These are phyloP conservation scores for Caryopteris hybrid DNA, from an alignment of 305 asterid species.

Conservation along the genomic window DNA sequence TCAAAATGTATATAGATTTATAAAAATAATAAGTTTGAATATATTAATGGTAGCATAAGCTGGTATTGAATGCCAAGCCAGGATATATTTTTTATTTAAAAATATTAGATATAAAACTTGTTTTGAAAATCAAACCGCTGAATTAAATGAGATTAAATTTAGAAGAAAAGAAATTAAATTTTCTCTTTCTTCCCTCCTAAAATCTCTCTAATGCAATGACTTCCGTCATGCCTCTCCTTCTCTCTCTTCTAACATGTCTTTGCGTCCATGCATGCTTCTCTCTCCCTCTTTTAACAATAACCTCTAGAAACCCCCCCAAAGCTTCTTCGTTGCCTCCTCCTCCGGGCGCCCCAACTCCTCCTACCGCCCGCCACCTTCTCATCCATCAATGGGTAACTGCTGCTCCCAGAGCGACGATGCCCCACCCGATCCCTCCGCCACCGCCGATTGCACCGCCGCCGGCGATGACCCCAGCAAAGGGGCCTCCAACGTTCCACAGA, in stretches of 20 bases:
- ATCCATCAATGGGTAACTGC: slow-evolving; percentile 39
- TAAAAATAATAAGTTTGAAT: too few relatives aligned
- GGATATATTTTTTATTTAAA: too few relatives aligned
- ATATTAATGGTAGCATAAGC: too few relatives aligned
- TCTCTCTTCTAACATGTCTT: slow-evolving; percentile 2
- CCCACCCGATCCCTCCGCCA: slow-evolving; percentile 8
- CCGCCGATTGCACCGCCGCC: neutral
- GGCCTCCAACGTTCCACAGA: neutral
- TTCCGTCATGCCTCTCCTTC: neutral
- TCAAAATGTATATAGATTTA: too few relatives aligned
- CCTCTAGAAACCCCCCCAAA: slow-evolving; percentile 14
- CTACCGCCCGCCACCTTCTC: neutral
- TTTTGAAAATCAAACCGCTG: neutral
- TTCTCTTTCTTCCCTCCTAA: slow-evolving; percentile 16
- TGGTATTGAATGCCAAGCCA: too few relatives aligned
- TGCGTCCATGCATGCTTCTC: slow-evolving; percentile 24
- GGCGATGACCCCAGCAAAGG: neutral
- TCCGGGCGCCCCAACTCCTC: slow-evolving; percentile 19
- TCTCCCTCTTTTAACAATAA: slow-evolving; percentile 17
- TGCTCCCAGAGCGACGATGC: slow-evolving; percentile 36
- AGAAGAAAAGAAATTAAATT: neutral
- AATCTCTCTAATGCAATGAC: slow-evolving; percentile 31
- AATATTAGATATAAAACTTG: neutral
- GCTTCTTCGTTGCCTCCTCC: slow-evolving; percentile 17
- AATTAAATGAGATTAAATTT: neutral